Conservation (phyloP, 2,329 filamentous ascomycete species). For the Exutisphaerella laricina region DNA sequence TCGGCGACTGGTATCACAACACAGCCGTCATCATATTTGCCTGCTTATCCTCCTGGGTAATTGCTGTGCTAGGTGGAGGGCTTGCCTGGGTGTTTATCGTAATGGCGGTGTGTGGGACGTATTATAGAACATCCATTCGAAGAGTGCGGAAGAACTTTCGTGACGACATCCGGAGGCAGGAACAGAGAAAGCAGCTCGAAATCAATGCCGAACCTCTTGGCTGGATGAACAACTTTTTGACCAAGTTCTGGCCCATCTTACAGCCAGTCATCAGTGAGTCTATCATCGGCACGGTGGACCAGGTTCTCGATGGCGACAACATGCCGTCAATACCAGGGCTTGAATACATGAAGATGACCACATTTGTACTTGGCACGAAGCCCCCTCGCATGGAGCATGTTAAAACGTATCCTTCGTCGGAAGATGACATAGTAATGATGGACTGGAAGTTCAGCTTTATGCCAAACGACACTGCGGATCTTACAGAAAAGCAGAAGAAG, state of each 20-base stretch:
- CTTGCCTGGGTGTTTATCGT: conserved; percentile 89
- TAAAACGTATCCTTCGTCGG: conserved; percentile 93
- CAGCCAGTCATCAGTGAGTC: conserved; percentile 88
- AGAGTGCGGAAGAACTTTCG: conserved; percentile 92
- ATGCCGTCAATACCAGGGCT: conserved; percentile 84
- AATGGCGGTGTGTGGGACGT: conserved; percentile 88
- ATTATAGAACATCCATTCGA: conserved; percentile 92
- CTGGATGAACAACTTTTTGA: conserved; percentile 98
- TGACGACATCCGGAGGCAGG: conserved; percentile 84
- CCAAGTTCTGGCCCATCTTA: conserved; percentile 99
- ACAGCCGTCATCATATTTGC: conserved; percentile 90
- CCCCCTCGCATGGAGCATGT: conserved; percentile 95
- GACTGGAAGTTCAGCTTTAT: conserved; percentile 99
- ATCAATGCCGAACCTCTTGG: conserved; percentile 89
- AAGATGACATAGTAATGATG: conserved; percentile 95
- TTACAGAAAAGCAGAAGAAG: conserved; percentile 84
- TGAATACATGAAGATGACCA: conserved; percentile 88
- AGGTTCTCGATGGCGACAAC: no score
- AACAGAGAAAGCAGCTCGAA: conserved; percentile 80
- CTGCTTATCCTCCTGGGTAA: conserved; percentile 81
- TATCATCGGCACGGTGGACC: conserved; percentile 89
- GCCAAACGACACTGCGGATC: conserved; percentile 85
- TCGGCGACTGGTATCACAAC: conserved; percentile 98
- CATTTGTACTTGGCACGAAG: conserved; percentile 89
- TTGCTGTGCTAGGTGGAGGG: conserved; percentile 83